Evolutionary conservation across 352 stramenopile genomes (phyloP), one percentile per base, ranked within the genome.

Genomic region (Pelagophyceae sp.): DNA sequence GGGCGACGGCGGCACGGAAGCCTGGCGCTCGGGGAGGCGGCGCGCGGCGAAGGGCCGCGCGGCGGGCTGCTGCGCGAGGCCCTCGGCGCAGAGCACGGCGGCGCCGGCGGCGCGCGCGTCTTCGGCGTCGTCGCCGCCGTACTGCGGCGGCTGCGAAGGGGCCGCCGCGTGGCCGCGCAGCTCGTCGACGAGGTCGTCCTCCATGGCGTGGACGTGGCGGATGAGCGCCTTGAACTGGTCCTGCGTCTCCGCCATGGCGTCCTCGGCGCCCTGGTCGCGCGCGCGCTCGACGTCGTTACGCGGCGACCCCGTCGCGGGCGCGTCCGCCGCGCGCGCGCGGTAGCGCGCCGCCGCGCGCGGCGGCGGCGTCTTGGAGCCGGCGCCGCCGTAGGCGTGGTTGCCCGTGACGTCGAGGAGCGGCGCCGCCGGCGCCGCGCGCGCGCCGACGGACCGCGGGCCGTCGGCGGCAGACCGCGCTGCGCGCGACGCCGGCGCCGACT

Each of bases 141-240:
- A 11, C 45, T 54, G 45, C 45, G 45, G 45, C 23, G 45, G 45
- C 11, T 67, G 58, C n/a, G n/a, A n/a, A n/a, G n/a, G n/a, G n/a
- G n/a, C n/a, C n/a, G n/a, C n/a, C n/a, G n/a, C n/a, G 35, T 32
- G 33, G 11, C 3, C 37, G 2, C 23, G 33, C 1, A 74, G 38
- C 35, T 74, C 35, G 17, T 74, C 35, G 27, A 58, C 67, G 33
- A 74, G 67, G 17, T 74, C 67, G 67, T 58, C 67, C 67, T 74
- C 38, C 67, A 74, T 74, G 67, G 35, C 33, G 5, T 74, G 35
- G 37, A 74, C 38, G 67, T 37, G 67, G 35, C 29, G 20, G 37
- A 74, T 17, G 17, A 74, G 17, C 2, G 67, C 38, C 38, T 58
- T 74, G 38, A 74, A 74, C 38, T 74, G 17, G 35, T 71, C 61